Evolutionary conservation across 441 rosid species (phyloP).

Genomic region (Eruca vesicaria): DNA sequence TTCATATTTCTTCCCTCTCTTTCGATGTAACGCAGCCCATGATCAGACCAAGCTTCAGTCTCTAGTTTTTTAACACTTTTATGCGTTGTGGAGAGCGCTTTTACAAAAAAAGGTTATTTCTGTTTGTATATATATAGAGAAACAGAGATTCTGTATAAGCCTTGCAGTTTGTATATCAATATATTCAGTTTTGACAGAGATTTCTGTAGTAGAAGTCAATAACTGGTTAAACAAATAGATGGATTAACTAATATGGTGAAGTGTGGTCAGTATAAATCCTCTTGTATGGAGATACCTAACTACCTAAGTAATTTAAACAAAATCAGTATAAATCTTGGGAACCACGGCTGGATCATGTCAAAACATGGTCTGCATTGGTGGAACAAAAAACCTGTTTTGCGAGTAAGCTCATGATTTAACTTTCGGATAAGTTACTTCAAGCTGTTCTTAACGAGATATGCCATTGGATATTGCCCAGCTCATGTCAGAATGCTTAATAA

Average conservation of each 20-base stretch:
- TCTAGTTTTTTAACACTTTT: constrained; percentile 27
- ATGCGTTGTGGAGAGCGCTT: constrained; percentile 18
- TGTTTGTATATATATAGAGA: constrained; percentile 28
- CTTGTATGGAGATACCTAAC: neutral
- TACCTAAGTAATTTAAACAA: neutral
- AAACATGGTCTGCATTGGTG: neutral
- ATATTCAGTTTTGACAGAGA: constrained; percentile 25
- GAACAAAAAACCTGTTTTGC: constrained; percentile 59
- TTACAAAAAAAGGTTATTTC: constrained; percentile 2
- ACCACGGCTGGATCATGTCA: neutral
- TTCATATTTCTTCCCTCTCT: constrained; percentile 37
- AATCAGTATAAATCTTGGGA: neutral
- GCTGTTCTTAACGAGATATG: constrained; percentile 66
- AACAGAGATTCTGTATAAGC: constrained; percentile 17
- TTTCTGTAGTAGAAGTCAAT: too few species aligned
- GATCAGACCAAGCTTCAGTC: constrained; percentile 34
- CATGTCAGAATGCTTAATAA: constrained; percentile 64
- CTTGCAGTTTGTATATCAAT: constrained; percentile 12
- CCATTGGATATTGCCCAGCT: constrained; percentile 90
- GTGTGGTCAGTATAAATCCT: too few species aligned
- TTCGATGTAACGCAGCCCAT: constrained; percentile 27
- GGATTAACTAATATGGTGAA: neutral
- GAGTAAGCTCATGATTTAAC: constrained; percentile 51
- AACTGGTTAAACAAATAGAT: neutral
- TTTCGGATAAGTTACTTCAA: constrained; percentile 48